Evolutionary conservation across 2,329 filamentous ascomycete genomes (phyloP).

Genomic region (Xylaria polymorpha): DNA sequence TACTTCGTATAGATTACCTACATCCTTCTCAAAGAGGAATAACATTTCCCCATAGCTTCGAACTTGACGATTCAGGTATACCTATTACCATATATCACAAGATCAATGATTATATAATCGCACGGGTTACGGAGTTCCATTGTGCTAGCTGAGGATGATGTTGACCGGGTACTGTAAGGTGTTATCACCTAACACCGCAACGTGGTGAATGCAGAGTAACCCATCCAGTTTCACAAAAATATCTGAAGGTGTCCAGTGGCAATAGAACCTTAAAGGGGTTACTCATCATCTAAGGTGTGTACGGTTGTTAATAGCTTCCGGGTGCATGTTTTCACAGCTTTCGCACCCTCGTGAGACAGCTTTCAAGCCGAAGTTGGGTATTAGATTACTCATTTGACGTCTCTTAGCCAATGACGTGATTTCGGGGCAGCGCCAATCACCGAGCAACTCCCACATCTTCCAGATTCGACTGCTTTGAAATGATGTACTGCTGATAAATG

Average conservation of each 20-base stretch:
- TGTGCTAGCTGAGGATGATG: neutral
- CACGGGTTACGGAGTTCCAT: neutral
- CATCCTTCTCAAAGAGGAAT: neutral
- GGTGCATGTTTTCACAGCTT: neutral
- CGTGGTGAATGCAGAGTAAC: neutral
- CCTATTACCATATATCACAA: neutral
- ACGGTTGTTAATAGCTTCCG: neutral
- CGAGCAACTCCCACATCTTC: conserved; percentile 14
- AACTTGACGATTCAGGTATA: conserved; percentile 5
- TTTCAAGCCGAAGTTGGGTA: neutral
- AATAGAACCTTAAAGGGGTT: neutral
- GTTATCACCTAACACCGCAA: neutral
- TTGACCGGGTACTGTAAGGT: neutral
- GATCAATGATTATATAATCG: conserved; percentile 9
- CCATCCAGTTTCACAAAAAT: neutral
- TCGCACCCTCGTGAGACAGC: neutral
- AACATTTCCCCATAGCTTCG: conserved; percentile 3
- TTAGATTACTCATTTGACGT: conserved; percentile 15
- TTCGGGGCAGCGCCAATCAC: conserved; percentile 26
- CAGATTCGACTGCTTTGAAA: conserved; percentile 34
- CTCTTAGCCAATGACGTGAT: conserved; percentile 29
- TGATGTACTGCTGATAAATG: conserved; percentile 34
- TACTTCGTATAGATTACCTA: too few species aligned
- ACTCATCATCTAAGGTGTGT: neutral
- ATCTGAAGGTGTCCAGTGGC: neutral